Evolutionary conservation across 2,329 filamentous ascomycete genomes (phyloP).

Genomic region (Talaromyces atroroseus): DNA sequence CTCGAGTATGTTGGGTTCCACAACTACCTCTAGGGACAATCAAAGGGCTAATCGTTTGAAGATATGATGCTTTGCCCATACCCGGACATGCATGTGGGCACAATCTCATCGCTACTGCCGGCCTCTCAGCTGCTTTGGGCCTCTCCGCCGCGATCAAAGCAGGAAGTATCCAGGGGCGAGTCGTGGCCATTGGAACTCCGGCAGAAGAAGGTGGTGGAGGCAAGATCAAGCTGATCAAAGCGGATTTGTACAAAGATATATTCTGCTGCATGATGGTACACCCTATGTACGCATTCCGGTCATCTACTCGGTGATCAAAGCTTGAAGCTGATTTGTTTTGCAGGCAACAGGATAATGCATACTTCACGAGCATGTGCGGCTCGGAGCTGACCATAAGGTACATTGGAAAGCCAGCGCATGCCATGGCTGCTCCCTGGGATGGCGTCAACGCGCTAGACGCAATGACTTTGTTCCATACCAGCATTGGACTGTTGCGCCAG

Average conservation of each 20-base stretch:
- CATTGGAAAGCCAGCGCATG: constrained; percentile 51
- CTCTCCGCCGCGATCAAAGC: constrained; percentile 1
- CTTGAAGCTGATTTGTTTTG: neutral
- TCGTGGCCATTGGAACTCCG: constrained; percentile 22
- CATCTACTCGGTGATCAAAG: too few species aligned
- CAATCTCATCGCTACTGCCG: neutral
- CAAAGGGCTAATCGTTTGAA: neutral
- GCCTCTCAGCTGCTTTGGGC: neutral
- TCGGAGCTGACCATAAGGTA: constrained; percentile 28
- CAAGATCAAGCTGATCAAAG: constrained; percentile 29
- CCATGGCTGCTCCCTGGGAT: constrained; percentile 52
- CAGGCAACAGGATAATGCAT: constrained; percentile 4
- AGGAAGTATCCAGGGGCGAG: constrained; percentile 13
- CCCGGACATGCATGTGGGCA: neutral
- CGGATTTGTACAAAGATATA: constrained; percentile 29
- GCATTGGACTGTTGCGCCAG: constrained; percentile 50
- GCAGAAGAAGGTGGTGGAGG: constrained; percentile 23
- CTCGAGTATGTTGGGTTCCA: neutral
- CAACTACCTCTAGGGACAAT: too few species aligned
- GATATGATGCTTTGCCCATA: neutral
- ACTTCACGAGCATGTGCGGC: constrained; percentile 16
- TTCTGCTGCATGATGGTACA: constrained; percentile 31
- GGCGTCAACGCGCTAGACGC: constrained; percentile 57
- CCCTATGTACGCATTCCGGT: constrained; percentile 17
- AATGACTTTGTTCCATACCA: constrained; percentile 42